Percentiles rank a stretch among this genome's conserved stretches.
Conservation (phyloP, 164 flowering plant species). For the Buxus sempervirens region DNA sequence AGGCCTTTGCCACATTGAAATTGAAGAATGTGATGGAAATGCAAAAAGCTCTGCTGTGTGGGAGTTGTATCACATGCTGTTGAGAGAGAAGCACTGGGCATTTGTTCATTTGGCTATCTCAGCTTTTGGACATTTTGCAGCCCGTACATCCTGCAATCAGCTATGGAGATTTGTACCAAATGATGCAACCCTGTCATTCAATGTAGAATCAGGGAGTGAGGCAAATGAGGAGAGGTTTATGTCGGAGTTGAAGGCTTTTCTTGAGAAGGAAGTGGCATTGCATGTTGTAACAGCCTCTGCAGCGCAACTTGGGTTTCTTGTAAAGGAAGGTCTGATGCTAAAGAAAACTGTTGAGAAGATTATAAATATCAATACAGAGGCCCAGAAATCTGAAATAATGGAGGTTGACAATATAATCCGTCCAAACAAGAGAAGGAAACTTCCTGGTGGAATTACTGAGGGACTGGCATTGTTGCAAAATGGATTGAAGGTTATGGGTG, state of each 20-base stretch:
- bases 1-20: conserved; percentile 55
- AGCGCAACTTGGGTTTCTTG: conserved; percentile 46
- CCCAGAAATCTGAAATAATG: conserved; percentile 25
- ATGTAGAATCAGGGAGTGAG: conserved; percentile 50
- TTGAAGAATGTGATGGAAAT: conserved; percentile 52
- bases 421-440: conserved; percentile 59
- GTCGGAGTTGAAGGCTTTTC: conserved; percentile 71
- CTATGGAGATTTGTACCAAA: conserved; percentile 90
- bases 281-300: conserved; percentile 25
- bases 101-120: conserved; percentile 63
- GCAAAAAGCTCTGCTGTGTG: conserved; percentile 54
- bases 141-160: conserved; percentile 64
- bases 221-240: conserved; percentile 63
- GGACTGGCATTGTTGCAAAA: conserved; percentile 73
- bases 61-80: conserved; percentile 68
- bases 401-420: conserved; percentile 34
- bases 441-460: conserved; percentile 59
- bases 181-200: conserved; percentile 83
- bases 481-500: conserved; percentile 58
- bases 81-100: conserved; percentile 87
- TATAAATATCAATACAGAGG: conserved; percentile 13
- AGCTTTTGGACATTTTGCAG: conserved; percentile 84
- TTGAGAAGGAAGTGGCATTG: conserved; percentile 75
- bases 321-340: conserved; percentile 56
- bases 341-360: conserved; percentile 39